Evolutionary conservation across 345 rosid genomes (phyloP).

Genomic region (Eucalyptus regnans): DNA sequence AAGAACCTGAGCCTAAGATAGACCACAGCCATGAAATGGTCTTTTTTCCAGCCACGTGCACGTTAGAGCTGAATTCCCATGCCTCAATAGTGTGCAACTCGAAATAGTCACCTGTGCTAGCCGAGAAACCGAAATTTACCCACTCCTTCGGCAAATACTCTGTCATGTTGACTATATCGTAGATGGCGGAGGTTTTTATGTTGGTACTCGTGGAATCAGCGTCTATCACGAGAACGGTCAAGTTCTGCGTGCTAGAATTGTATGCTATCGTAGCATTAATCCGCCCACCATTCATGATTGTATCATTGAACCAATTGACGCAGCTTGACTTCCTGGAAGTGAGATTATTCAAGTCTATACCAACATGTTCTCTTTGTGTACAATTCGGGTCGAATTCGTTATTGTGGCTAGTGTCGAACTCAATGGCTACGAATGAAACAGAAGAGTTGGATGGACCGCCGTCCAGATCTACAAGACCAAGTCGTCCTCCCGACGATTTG

Average conservation of each 20-base stretch:
- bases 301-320: background rate
- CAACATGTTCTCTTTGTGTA: background rate
- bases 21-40: too few species aligned
- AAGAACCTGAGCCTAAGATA: too few species aligned
- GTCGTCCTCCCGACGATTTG: accelerated
- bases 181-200: background rate
- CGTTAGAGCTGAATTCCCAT: too few species aligned
- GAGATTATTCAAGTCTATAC: background rate
- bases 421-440: background rate
- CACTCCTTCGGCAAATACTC: background rate
- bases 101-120: too few species aligned
- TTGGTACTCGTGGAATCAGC: background rate
- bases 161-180: background rate
- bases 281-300: background rate
- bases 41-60: too few species aligned
- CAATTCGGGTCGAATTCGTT: accelerated
- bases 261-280: background rate
- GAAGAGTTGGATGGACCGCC: background rate
- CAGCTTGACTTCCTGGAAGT: accelerated
- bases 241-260: background rate
- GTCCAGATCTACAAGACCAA: background rate
- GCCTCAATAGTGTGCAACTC: too few species aligned
- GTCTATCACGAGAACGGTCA: background rate
- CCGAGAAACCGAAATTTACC: too few species aligned
- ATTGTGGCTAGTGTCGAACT: background rate